A percentile compares a stretch with the other conserved stretches of the same genome.
Conservation (phyloP, 108 stramenopile species). For the Nitzschia palea region DNA sequence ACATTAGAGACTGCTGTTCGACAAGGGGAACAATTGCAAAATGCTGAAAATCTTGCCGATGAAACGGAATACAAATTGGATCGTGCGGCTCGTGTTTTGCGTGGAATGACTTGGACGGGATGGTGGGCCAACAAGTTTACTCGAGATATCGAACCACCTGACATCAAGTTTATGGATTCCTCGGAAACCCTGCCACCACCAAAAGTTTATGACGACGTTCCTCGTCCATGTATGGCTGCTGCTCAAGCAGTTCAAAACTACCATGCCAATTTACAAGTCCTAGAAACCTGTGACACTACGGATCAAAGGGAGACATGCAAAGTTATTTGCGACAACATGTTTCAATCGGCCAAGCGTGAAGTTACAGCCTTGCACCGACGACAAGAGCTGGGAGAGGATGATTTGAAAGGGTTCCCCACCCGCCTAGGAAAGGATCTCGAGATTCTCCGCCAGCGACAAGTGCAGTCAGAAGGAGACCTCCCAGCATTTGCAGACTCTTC, state of each 20-base stretch:
- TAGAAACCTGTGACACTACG: slow-evolving; percentile 52
- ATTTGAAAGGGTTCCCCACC: slow-evolving; percentile 17
- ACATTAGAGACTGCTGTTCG: slow-evolving; percentile 42
- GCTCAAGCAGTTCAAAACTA: slow-evolving; percentile 59
- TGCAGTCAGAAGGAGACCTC: background rate
- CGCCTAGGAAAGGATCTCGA: slow-evolving; percentile 17
- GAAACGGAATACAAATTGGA: slow-evolving; percentile 52
- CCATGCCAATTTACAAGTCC: slow-evolving; percentile 51
- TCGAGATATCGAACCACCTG: slow-evolving; percentile 37
- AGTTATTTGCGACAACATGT: slow-evolving; percentile 57
- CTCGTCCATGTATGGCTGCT: slow-evolving; percentile 25
- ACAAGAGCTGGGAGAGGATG: background rate
- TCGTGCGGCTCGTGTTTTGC: slow-evolving; percentile 44
- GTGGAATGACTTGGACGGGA: slow-evolving; percentile 67
- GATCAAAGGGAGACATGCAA: slow-evolving; percentile 48
- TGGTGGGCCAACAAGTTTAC: slow-evolving; percentile 63
- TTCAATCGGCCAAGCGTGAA: slow-evolving; percentile 25
- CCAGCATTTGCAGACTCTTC: too few species aligned
- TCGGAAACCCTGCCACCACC: slow-evolving; percentile 14
- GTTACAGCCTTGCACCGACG: slow-evolving; percentile 21
- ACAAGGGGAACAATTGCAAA: slow-evolving; percentile 55
- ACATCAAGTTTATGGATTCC: background rate
- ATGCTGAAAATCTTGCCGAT: slow-evolving; percentile 41
- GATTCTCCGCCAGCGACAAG: slow-evolving; percentile 34
- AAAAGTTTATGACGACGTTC: slow-evolving; percentile 39